Conservation (phyloP, 2,329 filamentous ascomycete species). For the Hymenoscyphus linearis region DNA sequence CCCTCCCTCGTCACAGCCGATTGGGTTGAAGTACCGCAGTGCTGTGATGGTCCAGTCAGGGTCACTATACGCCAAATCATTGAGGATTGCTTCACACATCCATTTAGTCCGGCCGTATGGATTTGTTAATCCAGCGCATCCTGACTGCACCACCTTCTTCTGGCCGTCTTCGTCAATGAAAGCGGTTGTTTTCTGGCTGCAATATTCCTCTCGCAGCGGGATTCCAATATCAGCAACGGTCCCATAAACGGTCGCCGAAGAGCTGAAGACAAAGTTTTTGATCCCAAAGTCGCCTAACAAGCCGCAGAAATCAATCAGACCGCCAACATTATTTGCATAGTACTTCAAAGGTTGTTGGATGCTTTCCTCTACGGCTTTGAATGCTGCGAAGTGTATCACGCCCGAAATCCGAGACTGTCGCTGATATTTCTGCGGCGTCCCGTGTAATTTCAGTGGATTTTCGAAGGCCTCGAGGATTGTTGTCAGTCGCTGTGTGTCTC, state of each 20-base stretch:
- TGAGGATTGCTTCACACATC: conserved; percentile 62
- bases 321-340: conserved; percentile 63
- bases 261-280: conserved; percentile 63
- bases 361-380: conserved; percentile 51
- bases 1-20: conserved; percentile 60
- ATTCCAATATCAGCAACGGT: conserved; percentile 44
- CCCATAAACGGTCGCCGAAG: conserved; percentile 63
- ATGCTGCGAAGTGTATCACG: conserved; percentile 66
- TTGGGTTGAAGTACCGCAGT: conserved; percentile 63
- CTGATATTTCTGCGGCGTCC: conserved; percentile 5
- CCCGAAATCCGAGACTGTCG: conserved; percentile 43
- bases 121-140: conserved; percentile 54
- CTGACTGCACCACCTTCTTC: conserved; percentile 39
- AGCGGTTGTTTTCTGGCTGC: conserved; percentile 45
- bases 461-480: conserved; percentile 24
- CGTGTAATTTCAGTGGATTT: conserved; percentile 8
- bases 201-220: conserved; percentile 51
- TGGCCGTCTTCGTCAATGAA: conserved; percentile 39
- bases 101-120: conserved; percentile 64
- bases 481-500: conserved; percentile 22
- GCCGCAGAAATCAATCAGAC: conserved; percentile 53
- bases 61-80: conserved; percentile 55
- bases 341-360: conserved; percentile 56
- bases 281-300: conserved; percentile 54
- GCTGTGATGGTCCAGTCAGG: conserved; percentile 58